Evolutionary conservation across 805 yeast genomes (phyloP), one percentile per base, ranked within the genome.

Genomic region (Pichia ethanolica): DNA sequence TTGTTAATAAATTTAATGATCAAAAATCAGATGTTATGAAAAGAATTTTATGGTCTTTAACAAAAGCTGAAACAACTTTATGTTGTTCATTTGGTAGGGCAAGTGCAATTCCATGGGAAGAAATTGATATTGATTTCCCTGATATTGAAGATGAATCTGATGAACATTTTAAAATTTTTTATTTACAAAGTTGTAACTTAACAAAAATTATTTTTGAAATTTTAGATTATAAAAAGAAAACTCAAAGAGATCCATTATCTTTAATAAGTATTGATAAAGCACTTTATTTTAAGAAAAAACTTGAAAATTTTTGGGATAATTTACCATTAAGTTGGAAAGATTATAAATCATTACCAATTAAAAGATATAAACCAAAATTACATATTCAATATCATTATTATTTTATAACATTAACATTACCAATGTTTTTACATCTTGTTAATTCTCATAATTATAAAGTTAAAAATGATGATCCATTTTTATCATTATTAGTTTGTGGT

Each of bases 1-100:
- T 68, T 34, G 69, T 67, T 8, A 59, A 63, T 44, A 67, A 66
- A 49, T 67, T 67, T 44, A 61, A 57, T 32, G 57, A 52, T 32
- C 65, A 60, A n/a, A 64, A 63, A 41, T 63, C 67, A 4, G 72
- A 71, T 43, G 74, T 70, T 37, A 68, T 65, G 67, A 68, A 66
- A 44, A 56, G 73, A 36, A 62, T 70, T n/a, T 57, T 69, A 60
- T 75, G 79, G 78, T 63, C 78, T 0, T 48, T 75, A 33, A 67
- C 71, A 38, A 73, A 71, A 46, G 59, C 60, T 33, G 79, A 73
- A 53, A 61, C 70, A 36, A 60, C 69, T 0, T 49, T 73, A 26
- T 69, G 76, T 52, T 64, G 73, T 37, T 70, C 72, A 7, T 70
- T 74, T 59, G 79, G 78, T 13, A 60, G 78, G 39, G 71, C 75